Base-by-base conservation (phyloP, 202 grass and related monocot genomes). In the Dendrocalamus latiflorus region DNA sequence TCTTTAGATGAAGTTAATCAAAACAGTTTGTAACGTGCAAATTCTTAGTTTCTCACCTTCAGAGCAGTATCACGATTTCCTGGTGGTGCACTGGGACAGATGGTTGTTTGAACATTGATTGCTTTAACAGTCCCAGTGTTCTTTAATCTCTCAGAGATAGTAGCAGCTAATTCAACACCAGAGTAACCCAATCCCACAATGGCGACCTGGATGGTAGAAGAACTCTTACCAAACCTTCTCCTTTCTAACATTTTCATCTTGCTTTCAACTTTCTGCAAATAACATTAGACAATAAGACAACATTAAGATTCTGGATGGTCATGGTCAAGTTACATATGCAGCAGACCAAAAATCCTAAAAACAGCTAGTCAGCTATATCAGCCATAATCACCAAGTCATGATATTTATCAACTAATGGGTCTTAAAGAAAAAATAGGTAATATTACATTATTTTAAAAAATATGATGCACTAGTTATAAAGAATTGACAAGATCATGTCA, bases 111-210 rank as follows among this genome's bases (percentile, higher is more conserved):
- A 95, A 92, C 89, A 87, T 94, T 99, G 74, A 99, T 90, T 76
- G 96, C 96, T 84, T 99, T 86, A 70, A 99, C 91, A 72, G 71
- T 92, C 16, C 91, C 96, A 17, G 86, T 99, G 74, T 90, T 77
- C 76, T 92, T 89, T 74, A 99, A 86, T 90, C 96, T 93, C 86
- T 99, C 93, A 65, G 93, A 94, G 69, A 98, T 90, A 16, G 93
- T 99, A 56, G 91, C 93, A 72, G 96, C 93, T 78, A 99, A 89
- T 57, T 99, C 96, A 81, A 99, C 93, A 61, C 96, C 96, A 60
- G 96, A 90, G 81, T 99, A 99, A 79, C 96, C 96, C 24, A 92
- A 82, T 21, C 96, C 96, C 78, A 99, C 93, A 82, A 99, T 92
- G 85, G 93, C 91, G 51, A 99, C 93, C 62, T 78, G 36, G 89